Evolutionary conservation across 1,284 basidiomycete genomes (phyloP), one percentile per base, ranked within the genome.

Genomic region (Tremellales sp.): DNA sequence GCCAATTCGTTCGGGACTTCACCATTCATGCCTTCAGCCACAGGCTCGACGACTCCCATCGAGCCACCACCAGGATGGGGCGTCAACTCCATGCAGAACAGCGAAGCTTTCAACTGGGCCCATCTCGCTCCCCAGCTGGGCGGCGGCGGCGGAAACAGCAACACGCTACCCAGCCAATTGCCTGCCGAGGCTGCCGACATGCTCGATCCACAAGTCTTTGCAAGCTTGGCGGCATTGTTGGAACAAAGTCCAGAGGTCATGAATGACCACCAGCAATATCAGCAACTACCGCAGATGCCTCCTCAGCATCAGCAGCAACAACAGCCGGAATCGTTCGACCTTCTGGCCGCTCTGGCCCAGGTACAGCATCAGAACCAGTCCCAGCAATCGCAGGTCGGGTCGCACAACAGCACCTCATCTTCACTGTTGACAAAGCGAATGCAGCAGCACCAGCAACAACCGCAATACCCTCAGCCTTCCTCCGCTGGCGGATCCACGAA

Each of bases 11-110:
- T 40, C 43, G 49, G 24, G 27, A 40, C 49, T 17, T 22, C 33
- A 26, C 31, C 43, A 22, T 46, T 3, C 29, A 40, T 6, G 26
- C 21, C 25, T 17, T 35, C 1, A 26, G 31, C 15, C 21, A 12
- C 33, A 46, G 40, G 53, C 17, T 60, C 56, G 2, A 64, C 64
- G 2, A 67, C 67, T 4, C 65, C 65, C 0, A 37, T 67, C 4
- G 65, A 68, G 6, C 55, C 55, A 1, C 60, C 67, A 23, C 52
- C 62, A 3, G 57, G 63, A 3, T 56, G 60, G 2, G 68, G 67
- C 64, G 41, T 23, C 22, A 35, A 22, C 12, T 17, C 27, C 10
- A 24, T 19, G 10, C 43, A 36, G 15, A 40, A 25, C 17, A 33
- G 11, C 5, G 19, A 31, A 10, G 45, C 50, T 15, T 56, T 53